phyloP scores from a whole-genome alignment of 805 yeast species.

The Candida ascalaphidarum region DNA sequence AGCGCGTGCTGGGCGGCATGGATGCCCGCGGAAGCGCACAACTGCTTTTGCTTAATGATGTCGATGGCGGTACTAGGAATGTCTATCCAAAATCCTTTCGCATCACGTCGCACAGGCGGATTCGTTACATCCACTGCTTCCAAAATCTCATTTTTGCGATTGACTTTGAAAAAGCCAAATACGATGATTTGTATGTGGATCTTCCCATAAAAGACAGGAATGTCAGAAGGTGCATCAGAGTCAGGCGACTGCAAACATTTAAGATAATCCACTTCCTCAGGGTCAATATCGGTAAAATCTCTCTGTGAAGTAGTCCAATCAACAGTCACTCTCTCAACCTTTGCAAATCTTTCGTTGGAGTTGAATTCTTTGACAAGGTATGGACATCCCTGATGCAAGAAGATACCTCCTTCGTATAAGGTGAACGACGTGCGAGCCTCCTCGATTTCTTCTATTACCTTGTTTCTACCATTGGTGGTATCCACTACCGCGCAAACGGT shows the following conservation, averaged over 20 bases:
- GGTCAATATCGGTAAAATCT: slow-evolving; percentile 91
- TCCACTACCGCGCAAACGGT: slow-evolving; percentile 85
- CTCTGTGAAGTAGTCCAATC: slow-evolving; percentile 92
- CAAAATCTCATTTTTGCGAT: slow-evolving; percentile 65
- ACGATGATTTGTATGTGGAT: slow-evolving; percentile 68
- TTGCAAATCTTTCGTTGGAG: slow-evolving; percentile 70
- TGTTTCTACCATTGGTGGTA: slow-evolving; percentile 65
- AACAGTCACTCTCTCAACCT: slow-evolving; percentile 80
- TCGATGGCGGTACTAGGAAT: slow-evolving; percentile 61
- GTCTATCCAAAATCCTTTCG: slow-evolving; percentile 91
- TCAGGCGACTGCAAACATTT: slow-evolving; percentile 43
- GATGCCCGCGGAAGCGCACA: slow-evolving; percentile 83
- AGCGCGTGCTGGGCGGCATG: slow-evolving; percentile 94
- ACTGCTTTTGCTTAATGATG: slow-evolving; percentile 42
- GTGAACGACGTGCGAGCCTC: slow-evolving; percentile 86
- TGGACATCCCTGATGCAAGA: slow-evolving; percentile 88
- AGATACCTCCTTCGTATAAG: slow-evolving; percentile 85
- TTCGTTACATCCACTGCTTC: slow-evolving; percentile 90
- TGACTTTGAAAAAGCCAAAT: slow-evolving; percentile 89
- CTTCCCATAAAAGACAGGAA: slow-evolving; percentile 70
- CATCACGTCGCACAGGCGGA: slow-evolving; percentile 63
- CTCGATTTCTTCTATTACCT: slow-evolving; percentile 83
- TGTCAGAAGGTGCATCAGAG: slow-evolving; percentile 17
- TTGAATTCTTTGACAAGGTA: slow-evolving; percentile 82
- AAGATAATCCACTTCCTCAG: slow-evolving; percentile 58